These are phyloP conservation scores for Colletotrichum kahawae DNA, from an alignment of 2,329 filamentous ascomycete species.

Conservation along the genomic window DNA sequence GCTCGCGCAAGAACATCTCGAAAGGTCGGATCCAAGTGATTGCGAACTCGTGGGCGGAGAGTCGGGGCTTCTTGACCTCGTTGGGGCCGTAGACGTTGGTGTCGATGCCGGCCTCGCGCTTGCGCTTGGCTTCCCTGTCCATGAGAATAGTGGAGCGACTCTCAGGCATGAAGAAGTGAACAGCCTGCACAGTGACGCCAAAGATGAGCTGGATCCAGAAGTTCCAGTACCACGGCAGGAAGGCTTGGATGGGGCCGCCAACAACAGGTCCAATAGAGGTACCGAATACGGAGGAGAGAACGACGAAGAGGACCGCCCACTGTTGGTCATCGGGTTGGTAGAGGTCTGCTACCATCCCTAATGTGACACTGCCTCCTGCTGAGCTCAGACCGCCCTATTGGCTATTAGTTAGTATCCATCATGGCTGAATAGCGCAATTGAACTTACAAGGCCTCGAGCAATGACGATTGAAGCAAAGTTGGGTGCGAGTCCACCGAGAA, in stretches of 20 bases:
- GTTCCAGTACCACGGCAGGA: constrained; percentile 60
- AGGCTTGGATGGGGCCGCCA: constrained; percentile 55
- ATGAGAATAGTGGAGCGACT: constrained; percentile 63
- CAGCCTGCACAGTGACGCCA: constrained; percentile 53
- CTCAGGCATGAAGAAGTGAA: constrained; percentile 61
- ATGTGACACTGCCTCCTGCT: constrained; percentile 67
- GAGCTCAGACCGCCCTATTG: constrained; percentile 61
- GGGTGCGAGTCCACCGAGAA: constrained; percentile 47
- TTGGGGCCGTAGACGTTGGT: constrained; percentile 47
- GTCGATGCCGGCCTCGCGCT: constrained; percentile 52
- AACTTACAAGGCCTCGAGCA: constrained; percentile 36
- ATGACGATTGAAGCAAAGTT: constrained; percentile 47
- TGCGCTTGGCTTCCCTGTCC: constrained; percentile 60
- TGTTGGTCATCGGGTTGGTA: constrained; percentile 62
- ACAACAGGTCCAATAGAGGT: constrained; percentile 59
- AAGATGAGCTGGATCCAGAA: constrained; percentile 68
- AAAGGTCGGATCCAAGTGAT: constrained; percentile 65
- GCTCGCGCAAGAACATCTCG: constrained; percentile 68
- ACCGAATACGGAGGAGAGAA: constrained; percentile 60
- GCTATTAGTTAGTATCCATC: neutral
- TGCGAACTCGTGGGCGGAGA: constrained; percentile 46
- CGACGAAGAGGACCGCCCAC: constrained; percentile 64
- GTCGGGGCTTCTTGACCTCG: constrained; percentile 46
- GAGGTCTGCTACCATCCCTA: constrained; percentile 70
- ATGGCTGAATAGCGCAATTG: too few species aligned